phyloP scores from a whole-genome alignment of 2,329 filamentous ascomycete genomes.

The Cladosporium oxysporum region DNA sequence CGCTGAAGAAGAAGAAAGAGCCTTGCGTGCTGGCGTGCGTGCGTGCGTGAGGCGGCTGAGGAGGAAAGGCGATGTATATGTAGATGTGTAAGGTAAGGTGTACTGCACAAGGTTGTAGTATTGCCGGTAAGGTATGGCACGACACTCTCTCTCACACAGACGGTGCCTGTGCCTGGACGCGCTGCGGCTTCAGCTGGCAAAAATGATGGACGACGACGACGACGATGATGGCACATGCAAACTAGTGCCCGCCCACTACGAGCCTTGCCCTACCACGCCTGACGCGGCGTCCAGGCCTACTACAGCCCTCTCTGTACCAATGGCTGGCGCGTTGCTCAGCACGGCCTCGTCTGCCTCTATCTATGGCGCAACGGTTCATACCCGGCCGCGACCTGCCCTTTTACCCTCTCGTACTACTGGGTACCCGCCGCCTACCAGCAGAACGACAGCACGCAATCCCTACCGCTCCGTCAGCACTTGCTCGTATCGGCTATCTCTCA shows the following conservation, averaged over 20 bases:
- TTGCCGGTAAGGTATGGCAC: background rate
- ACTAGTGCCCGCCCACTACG: background rate
- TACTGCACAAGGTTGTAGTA: background rate
- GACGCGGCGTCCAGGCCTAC: background rate
- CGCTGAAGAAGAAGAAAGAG: background rate
- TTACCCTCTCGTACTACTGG: background rate
- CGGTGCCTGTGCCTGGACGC: background rate
- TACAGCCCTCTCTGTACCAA: background rate
- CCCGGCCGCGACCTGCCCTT: too few species aligned
- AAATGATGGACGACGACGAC: background rate
- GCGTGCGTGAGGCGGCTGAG: background rate
- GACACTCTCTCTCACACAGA: background rate
- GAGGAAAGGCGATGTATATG: background rate
- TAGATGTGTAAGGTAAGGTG: background rate
- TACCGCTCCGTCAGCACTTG: constrained; percentile 1
- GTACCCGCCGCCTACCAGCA: background rate
- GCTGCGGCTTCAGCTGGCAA: background rate
- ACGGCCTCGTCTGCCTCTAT: background rate
- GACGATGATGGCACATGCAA: background rate
- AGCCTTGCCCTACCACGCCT: background rate
- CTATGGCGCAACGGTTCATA: background rate
- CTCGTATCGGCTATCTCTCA: background rate
- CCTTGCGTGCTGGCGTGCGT: background rate
- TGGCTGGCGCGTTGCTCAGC: background rate
- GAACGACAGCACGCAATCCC: background rate